Evolutionary conservation across 495 filamentous ascomycete species (phyloP), one percentile per base, ranked within the genome.

Genomic region (Xylaria scruposa): DNA sequence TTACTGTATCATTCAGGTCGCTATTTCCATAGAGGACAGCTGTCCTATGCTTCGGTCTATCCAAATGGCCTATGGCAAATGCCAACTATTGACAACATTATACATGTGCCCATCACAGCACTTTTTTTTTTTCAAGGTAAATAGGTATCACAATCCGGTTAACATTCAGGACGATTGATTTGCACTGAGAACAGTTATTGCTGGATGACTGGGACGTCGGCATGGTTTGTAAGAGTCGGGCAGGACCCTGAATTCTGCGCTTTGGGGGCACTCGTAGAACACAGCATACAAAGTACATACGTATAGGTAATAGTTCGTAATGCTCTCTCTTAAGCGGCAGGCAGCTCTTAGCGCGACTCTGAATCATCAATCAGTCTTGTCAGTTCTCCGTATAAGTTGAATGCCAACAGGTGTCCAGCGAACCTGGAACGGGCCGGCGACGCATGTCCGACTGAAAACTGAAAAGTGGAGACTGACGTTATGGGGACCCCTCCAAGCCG

Each of bases 391-490:
- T 2, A 42, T 42, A 19, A n/a, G 4, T 47, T n/a, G 17, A 21
- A 51, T 49, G n/a, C n/a, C 47, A 26, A 29, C 62, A 49, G 62
- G 26, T 49, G 62, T n/a, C 44, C n/a, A 17, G 12, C 44, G 26
- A 44, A 36, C 36, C 29, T n/a, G 5, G 2, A 3, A 3, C 21
- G 62, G 26, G 24, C 51, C 53, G 26, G 13, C 53, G 13, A 13
- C 12, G 29, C 15, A 31, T 31, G 53, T 13, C 10, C 29, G 51
- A 29, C 13, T 24, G 51, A 21, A 24, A 17, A 29, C 13, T 58
- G 53, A n/a, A n/a, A n/a, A n/a, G n/a, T n/a, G n/a, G 26, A 33
- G 54, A 26, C 36, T 66, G 44, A 51, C 62, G 62, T 31, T 66
- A 66, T 64, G 3, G 58, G 42, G 13, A 46, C 40, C 40, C 38